Evolutionary conservation across 352 stramenopile species (phyloP).

Genomic region (Pythium sukuiense): DNA sequence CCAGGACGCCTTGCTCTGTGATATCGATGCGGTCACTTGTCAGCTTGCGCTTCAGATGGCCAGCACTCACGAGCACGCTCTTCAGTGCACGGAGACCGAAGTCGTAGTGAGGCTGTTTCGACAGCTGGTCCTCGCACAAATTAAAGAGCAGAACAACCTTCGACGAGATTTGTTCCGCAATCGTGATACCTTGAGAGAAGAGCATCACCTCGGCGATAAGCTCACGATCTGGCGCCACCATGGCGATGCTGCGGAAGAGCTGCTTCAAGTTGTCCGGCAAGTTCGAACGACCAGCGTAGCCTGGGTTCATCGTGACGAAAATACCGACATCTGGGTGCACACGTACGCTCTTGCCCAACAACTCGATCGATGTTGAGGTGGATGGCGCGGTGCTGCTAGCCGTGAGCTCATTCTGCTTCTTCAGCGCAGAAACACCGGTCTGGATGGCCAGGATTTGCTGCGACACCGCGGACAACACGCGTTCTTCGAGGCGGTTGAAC

Average conservation of each 20-base stretch:
- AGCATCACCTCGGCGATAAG: conserved; percentile 99
- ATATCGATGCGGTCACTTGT: conserved; percentile 44
- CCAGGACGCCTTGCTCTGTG: conserved; percentile 37
- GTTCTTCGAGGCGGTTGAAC: conserved; percentile 99
- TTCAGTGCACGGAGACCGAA: conserved; percentile 99
- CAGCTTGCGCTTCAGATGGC: conserved; percentile 96
- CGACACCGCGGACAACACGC: conserved; percentile 99
- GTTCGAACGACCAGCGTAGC: conserved; percentile 98
- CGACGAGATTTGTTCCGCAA: conserved; percentile 94
- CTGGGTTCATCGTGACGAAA: conserved; percentile 99
- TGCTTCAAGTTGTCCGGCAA: conserved; percentile 99
- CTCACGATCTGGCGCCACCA: conserved; percentile 99
- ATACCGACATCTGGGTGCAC: conserved; percentile 99
- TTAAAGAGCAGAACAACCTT: conserved; percentile 99
- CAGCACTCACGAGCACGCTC: conserved; percentile 97
- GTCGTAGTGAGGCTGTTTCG: conserved; percentile 99
- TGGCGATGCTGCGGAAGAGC: conserved; percentile 99
- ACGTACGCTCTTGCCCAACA: conserved; percentile 94
- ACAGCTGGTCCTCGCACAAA: conserved; percentile 97
- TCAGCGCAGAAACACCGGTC: conserved; percentile 92
- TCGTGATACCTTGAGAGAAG: conserved; percentile 99
- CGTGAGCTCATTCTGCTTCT: conserved; percentile 49
- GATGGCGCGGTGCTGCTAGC: conserved; percentile 26
- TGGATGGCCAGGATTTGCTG: conserved; percentile 99
- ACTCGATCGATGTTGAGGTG: conserved; percentile 83